Conservation (phyloP, 768 basidiomycete genomes). For the Auricularia cornea region DNA sequence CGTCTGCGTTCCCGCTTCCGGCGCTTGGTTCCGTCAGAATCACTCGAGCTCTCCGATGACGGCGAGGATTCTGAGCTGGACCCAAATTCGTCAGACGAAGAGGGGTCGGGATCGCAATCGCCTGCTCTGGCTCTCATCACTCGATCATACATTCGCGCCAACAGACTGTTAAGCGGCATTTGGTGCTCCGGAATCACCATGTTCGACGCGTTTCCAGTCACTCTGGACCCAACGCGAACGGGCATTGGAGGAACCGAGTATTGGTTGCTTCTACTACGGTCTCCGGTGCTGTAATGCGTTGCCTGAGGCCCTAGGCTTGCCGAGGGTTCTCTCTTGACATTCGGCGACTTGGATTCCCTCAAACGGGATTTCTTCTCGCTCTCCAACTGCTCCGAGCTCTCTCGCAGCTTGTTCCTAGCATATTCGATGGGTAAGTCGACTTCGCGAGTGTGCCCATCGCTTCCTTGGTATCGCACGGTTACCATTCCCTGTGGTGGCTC, state of each 20-base stretch:
- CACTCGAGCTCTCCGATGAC: not conserved
- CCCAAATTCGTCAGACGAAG: not conserved
- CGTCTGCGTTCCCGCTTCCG: not conserved
- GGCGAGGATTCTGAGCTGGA: not conserved
- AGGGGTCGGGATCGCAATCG: not conserved
- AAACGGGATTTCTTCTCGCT: not conserved
- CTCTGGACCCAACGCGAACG: not conserved
- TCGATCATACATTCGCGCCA: not conserved
- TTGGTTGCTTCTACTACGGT: too few species aligned
- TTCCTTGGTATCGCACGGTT: not conserved
- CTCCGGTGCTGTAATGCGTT: too few species aligned
- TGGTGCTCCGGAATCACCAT: not conserved
- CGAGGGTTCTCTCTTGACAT: not conserved
- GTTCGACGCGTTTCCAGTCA: not conserved
- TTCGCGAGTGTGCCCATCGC: not conserved
- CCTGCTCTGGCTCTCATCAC: not conserved
- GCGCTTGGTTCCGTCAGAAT: not conserved
- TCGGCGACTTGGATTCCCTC: not conserved
- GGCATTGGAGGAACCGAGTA: not conserved
- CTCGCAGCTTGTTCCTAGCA: not conserved
- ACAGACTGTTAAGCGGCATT: not conserved
- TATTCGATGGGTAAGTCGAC: not conserved
- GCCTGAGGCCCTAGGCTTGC: too few species aligned
- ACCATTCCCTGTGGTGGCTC: not conserved
- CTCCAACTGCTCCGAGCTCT: not conserved